Conservation (phyloP, 331 rosid species). For the Prunus yedoensis region DNA sequence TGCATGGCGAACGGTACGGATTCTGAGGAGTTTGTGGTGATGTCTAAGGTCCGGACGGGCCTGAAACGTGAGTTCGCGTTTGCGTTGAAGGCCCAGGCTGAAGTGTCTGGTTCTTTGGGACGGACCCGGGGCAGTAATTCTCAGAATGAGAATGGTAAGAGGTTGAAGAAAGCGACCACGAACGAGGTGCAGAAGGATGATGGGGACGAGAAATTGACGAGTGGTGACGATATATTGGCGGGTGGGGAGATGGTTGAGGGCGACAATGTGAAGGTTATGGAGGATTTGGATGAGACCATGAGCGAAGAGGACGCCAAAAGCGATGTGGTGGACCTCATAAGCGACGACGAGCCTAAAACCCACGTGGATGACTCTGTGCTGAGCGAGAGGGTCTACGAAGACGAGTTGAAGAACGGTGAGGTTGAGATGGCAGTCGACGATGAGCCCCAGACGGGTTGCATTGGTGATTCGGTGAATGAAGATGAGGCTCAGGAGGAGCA, state of each 20-base stretch:
- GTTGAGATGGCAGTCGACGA: conserved; percentile 36
- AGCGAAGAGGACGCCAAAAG: conserved; percentile 92
- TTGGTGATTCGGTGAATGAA: conserved; percentile 10
- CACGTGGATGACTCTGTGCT: conserved; percentile 27
- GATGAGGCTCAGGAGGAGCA: conserved; percentile 6
- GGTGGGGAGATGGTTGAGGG: conserved; percentile 17
- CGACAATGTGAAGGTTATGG: conserved; percentile 19
- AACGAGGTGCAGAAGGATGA: background rate
- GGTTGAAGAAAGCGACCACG: conserved; percentile 35
- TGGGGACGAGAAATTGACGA: conserved; percentile 10
- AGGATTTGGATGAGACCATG: conserved; percentile 27
- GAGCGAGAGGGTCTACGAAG: conserved; percentile 27
- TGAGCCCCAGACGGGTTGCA: conserved; percentile 16
- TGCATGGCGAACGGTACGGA: conserved; percentile 82
- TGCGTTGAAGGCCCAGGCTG: conserved; percentile 81
- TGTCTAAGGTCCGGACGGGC: conserved; percentile 67
- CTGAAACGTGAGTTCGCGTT: conserved; percentile 86
- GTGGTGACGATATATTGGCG: background rate
- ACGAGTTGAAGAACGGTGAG: conserved; percentile 46
- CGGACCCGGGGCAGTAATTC: conserved; percentile 65
- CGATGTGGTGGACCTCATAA: conserved; percentile 64
- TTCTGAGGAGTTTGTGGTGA: conserved; percentile 59
- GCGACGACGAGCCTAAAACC: conserved; percentile 66
- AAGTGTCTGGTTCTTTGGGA: conserved; percentile 64
- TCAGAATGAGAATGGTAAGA: conserved; percentile 34